Percentiles rank a stretch among this genome's conserved stretches.
Evolutionary conservation across 2,329 filamentous ascomycete genomes (phyloP).

Genomic region (Grosmannia penicillata): DNA sequence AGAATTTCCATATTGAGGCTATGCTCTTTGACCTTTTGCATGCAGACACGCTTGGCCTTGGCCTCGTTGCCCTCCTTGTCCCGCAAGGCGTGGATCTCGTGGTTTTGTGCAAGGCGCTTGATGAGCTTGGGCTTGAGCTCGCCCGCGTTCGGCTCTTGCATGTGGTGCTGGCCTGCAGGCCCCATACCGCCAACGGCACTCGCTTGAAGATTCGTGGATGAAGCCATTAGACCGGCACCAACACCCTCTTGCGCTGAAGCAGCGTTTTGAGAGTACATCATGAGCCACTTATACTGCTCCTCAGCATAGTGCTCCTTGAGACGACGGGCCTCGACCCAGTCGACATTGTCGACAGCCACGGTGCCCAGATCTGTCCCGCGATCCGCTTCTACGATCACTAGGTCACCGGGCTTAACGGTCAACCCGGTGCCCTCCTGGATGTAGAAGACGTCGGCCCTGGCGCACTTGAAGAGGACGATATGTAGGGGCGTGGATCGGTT

Average conservation of each 20-base stretch:
- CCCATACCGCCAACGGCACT: slow-evolving; percentile 69
- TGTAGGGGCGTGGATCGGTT: slow-evolving; percentile 60
- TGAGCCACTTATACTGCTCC: slow-evolving; percentile 95
- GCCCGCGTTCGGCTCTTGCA: slow-evolving; percentile 53
- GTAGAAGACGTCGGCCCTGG: slow-evolving; percentile 89
- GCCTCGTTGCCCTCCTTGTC: slow-evolving; percentile 97
- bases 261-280: slow-evolving; percentile 89
- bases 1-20: slow-evolving; percentile 91
- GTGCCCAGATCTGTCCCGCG: slow-evolving; percentile 91
- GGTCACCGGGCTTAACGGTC: slow-evolving; percentile 75
- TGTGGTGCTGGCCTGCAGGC: slow-evolving; percentile 55
- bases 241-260: slow-evolving; percentile 45
- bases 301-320: slow-evolving; percentile 84
- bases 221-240: slow-evolving; percentile 47
- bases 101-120: slow-evolving; percentile 80
- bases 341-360: slow-evolving; percentile 75
- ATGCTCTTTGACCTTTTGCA: slow-evolving; percentile 92
- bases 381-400: slow-evolving; percentile 96
- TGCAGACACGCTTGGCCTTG: slow-evolving; percentile 91
- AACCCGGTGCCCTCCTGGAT: slow-evolving; percentile 91
- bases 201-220: slow-evolving; percentile 47
- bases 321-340: slow-evolving; percentile 75
- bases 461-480: slow-evolving; percentile 93
- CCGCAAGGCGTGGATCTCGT: slow-evolving; percentile 76
- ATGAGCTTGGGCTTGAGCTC: slow-evolving; percentile 95